phyloP scores from a whole-genome alignment of 2,329 filamentous ascomycete species.

The Fusarium abutilonis region DNA sequence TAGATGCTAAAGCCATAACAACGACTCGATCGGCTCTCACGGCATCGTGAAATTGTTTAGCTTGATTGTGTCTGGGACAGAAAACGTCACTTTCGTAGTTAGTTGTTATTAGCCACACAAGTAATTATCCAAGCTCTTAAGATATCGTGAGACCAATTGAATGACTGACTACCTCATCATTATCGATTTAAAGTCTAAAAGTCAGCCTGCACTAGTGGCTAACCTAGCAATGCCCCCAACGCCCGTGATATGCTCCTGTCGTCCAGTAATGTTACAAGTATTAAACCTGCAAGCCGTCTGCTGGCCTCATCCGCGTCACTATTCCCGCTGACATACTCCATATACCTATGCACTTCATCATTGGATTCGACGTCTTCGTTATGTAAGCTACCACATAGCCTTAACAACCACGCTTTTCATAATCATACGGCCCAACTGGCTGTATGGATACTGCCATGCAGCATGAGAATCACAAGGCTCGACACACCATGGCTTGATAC shows the following conservation, averaged over 20 bases:
- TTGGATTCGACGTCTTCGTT: slow-evolving; percentile 11
- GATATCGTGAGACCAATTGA: not conserved
- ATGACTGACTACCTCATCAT: not conserved
- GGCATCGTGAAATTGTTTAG: slow-evolving; percentile 28
- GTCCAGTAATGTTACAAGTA: slow-evolving; percentile 8
- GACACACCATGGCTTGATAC: slow-evolving; percentile 4
- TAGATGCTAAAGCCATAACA: slow-evolving; percentile 15
- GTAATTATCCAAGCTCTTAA: not conserved
- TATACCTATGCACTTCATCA: slow-evolving; percentile 4
- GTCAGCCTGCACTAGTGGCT: not conserved
- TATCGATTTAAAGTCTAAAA: slow-evolving; percentile 13
- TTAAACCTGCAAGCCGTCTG: slow-evolving; percentile 14
- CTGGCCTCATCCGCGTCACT: slow-evolving; percentile 5
- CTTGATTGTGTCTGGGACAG: not conserved
- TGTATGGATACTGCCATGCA: slow-evolving; percentile 11
- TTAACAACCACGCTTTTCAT: not conserved
- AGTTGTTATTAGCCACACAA: not conserved
- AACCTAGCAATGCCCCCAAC: slow-evolving; percentile 16
- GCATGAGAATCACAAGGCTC: slow-evolving; percentile 1
- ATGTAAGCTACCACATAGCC: slow-evolving; percentile 12
- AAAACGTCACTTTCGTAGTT: slow-evolving; percentile 9
- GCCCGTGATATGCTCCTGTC: slow-evolving; percentile 32
- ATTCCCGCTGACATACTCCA: slow-evolving; percentile 10
- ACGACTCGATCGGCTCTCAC: slow-evolving; percentile 34
- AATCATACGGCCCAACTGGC: slow-evolving; percentile 17